Evolutionary conservation across 371 early-diverging fungal species (phyloP).

Genomic region (Mortierella sp.): DNA sequence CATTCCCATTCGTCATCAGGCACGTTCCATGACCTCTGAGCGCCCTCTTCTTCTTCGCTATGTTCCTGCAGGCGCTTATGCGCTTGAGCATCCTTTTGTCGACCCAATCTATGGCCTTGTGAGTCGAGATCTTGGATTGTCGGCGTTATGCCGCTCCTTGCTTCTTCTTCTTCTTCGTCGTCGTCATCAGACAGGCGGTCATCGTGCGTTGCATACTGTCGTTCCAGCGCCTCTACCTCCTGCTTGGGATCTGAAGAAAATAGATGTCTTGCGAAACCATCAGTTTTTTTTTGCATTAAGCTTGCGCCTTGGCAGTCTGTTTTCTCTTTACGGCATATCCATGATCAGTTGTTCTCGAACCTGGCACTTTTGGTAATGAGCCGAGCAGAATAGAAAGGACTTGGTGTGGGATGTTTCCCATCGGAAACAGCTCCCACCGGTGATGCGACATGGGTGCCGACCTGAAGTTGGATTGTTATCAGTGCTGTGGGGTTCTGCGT

Average conservation of each 20-base stretch:
- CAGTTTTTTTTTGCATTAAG: neutral
- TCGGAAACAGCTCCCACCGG: slow-evolving; percentile 45
- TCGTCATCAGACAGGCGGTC: slow-evolving; percentile 52
- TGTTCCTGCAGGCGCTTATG: neutral
- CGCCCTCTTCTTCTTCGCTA: slow-evolving; percentile 6
- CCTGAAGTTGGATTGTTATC: no score
- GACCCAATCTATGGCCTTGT: neutral
- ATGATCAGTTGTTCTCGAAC: no score
- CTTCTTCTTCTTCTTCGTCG: slow-evolving; percentile 26
- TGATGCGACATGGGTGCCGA: slow-evolving; percentile 31
- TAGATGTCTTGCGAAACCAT: neutral
- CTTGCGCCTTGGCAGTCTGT: no score
- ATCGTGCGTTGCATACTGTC: slow-evolving; percentile 37
- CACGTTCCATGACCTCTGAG: slow-evolving; percentile 41
- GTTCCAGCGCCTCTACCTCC: slow-evolving; percentile 35
- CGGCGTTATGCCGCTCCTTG: slow-evolving; percentile 13
- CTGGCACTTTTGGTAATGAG: slow-evolving; percentile 53
- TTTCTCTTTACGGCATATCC: no score
- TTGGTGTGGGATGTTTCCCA: slow-evolving; percentile 47
- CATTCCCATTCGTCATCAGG: slow-evolving; percentile 55
- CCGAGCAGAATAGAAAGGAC: slow-evolving; percentile 50
- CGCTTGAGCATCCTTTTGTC: neutral
- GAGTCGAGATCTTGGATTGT: slow-evolving; percentile 12
- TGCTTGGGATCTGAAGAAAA: slow-evolving; percentile 26
- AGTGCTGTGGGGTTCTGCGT: no score